Percentiles rank a stretch among this genome's conserved stretches.
These are phyloP conservation scores for Helenozyma baotianmanensis DNA, from an alignment of 805 yeast species.

Conservation along the genomic window DNA sequence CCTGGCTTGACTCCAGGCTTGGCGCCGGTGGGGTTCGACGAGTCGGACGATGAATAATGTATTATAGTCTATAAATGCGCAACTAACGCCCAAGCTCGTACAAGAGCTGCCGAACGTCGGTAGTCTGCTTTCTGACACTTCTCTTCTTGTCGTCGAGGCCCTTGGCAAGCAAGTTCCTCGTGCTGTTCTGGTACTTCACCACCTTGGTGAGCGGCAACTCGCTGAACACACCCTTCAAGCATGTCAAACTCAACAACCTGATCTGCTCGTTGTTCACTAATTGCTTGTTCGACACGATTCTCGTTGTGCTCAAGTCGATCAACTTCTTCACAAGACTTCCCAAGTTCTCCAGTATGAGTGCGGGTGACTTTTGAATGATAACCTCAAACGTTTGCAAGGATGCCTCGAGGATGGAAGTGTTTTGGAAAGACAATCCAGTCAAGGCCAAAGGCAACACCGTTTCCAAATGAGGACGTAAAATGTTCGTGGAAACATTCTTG, in stretches of 20 bases:
- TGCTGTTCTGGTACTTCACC: conserved; percentile 46
- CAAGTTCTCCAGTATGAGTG: conserved; percentile 49
- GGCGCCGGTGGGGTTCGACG: conserved; percentile 65
- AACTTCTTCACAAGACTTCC: conserved; percentile 54
- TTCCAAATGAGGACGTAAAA: conserved; percentile 61
- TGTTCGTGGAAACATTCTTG: conserved; percentile 56
- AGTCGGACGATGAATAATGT: conserved; percentile 20
- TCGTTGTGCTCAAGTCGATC: conserved; percentile 29
- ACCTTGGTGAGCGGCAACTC: conserved; percentile 31
- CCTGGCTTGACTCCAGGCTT: conserved; percentile 81
- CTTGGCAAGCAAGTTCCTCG: conserved; percentile 44
- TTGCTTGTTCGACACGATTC: conserved; percentile 12
- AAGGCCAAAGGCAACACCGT: conserved; percentile 68
- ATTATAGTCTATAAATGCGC: conserved; percentile 11
- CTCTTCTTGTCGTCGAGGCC: conserved; percentile 74
- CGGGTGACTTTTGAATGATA: conserved; percentile 50
- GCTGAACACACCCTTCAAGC: conserved; percentile 44
- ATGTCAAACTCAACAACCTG: conserved; percentile 51
- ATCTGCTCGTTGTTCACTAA: conserved; percentile 44
- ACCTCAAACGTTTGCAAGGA: conserved; percentile 57
- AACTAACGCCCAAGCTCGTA: conserved; percentile 42
- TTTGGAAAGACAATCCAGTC: conserved; percentile 51
- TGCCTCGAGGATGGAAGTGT: conserved; percentile 51
- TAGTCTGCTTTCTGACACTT: conserved; percentile 67
- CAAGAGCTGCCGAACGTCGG: conserved; percentile 74